These are phyloP conservation scores for Gossypium bickii DNA, from an alignment of 345 rosid genomes.

Conservation along the genomic window DNA sequence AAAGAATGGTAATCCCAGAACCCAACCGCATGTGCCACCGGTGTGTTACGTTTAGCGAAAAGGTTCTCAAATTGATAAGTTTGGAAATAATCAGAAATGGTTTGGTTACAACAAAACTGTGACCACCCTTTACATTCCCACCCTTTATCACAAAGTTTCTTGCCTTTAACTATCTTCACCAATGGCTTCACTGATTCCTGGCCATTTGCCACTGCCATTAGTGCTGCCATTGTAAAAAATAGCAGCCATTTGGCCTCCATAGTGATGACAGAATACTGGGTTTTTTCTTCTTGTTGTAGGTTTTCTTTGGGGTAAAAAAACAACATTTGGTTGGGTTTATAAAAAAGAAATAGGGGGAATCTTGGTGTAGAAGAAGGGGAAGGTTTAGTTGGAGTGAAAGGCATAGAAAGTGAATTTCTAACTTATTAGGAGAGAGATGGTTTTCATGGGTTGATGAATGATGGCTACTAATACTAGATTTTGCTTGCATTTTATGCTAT, in stretches of 20 bases:
- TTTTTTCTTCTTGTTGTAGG: background rate
- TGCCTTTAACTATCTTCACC: constrained; percentile 61
- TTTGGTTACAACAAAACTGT: constrained; percentile 58
- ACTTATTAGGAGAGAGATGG: constrained; percentile 39
- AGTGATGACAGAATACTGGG: background rate
- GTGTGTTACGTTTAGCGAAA: constrained; percentile 61
- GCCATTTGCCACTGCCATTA: constrained; percentile 17
- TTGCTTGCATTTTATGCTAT: constrained; percentile 37
- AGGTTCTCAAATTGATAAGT: constrained; percentile 73
- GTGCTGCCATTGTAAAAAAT: constrained; percentile 14
- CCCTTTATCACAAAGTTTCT: constrained; percentile 61
- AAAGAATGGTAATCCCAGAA: constrained; percentile 83
- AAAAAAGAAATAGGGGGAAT: background rate
- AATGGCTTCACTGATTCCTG: constrained; percentile 42
- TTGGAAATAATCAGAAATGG: constrained; percentile 61
- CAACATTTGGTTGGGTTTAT: constrained; percentile 1
- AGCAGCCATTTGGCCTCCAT: constrained; percentile 37
- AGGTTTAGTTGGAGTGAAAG: constrained; percentile 32
- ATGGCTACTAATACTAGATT: constrained; percentile 20
- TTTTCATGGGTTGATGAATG: constrained; percentile 42
- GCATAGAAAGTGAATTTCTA: constrained; percentile 36
- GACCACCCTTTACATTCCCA: constrained; percentile 78
- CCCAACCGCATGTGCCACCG: constrained; percentile 73
- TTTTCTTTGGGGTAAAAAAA: background rate
- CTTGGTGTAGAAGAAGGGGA: background rate